phyloP scores from a whole-genome alignment of 129 eudicot species.

The Flaveria trinervia region DNA sequence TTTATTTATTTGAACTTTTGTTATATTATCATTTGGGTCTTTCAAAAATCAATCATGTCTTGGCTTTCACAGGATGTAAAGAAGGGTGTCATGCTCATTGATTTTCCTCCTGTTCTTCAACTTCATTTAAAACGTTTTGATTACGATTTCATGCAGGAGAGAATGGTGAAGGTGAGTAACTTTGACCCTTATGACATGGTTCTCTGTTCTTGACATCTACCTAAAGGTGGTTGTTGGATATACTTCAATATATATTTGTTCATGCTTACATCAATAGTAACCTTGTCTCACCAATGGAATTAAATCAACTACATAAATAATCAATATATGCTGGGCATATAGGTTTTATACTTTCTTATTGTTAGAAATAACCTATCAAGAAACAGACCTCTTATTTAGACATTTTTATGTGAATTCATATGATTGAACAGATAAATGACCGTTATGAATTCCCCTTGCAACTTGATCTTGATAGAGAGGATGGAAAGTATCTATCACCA shows the following conservation, averaged over 20 bases:
- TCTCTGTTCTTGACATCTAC: background rate
- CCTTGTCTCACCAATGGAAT: background rate
- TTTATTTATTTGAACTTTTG: background rate
- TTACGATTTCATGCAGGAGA: conserved; percentile 78
- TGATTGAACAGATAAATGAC: conserved; percentile 63
- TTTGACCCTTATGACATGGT: no score
- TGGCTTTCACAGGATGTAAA: conserved; percentile 71
- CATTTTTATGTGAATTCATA: background rate
- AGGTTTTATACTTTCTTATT: background rate
- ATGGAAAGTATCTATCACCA: conserved; percentile 69
- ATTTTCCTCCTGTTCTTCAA: conserved; percentile 93
- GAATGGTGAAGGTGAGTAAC: conserved; percentile 77
- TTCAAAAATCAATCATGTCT: background rate
- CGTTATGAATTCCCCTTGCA: conserved; percentile 83
- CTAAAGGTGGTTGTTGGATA: background rate
- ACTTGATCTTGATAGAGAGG: conserved; percentile 79
- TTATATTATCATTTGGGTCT: background rate
- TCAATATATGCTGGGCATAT: background rate
- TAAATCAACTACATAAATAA: no score
- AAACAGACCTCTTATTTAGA: background rate
- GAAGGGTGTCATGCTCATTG: conserved; percentile 85
- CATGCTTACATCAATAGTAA: background rate
- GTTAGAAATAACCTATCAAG: background rate
- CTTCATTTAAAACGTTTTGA: conserved; percentile 89
- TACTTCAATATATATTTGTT: background rate